Conservation (phyloP, 2,329 filamentous ascomycete genomes). For the Colletotrichum musae region DNA sequence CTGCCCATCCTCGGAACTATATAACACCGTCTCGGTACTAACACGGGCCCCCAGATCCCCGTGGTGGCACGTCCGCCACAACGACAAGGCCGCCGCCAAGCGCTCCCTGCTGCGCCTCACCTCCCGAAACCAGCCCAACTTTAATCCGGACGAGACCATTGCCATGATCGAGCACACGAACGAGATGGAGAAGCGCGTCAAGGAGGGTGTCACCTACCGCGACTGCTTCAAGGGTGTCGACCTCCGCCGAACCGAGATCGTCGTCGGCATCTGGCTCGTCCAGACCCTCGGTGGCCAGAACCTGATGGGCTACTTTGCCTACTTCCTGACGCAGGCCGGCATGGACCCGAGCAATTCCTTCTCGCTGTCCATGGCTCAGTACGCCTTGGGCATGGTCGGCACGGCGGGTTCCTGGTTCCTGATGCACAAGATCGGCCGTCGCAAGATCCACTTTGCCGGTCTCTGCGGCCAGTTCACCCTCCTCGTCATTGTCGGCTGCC, state of each 20-base stretch:
- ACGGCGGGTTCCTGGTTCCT: constrained; percentile 66
- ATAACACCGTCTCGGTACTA: neutral
- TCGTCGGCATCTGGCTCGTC: constrained; percentile 63
- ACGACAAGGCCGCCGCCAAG: constrained; percentile 56
- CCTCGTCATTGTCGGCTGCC: constrained; percentile 57
- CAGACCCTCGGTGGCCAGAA: constrained; percentile 64
- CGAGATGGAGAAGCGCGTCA: constrained; percentile 60
- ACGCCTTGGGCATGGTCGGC: constrained; percentile 65
- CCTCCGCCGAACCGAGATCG: constrained; percentile 67
- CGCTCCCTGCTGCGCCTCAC: constrained; percentile 59
- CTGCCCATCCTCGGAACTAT: neutral
- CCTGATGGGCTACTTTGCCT: constrained; percentile 55
- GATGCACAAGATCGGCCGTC: constrained; percentile 64
- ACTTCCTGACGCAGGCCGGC: constrained; percentile 58
- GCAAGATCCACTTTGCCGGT: constrained; percentile 64
- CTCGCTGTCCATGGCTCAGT: constrained; percentile 62
- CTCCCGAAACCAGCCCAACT: constrained; percentile 52
- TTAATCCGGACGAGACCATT: constrained; percentile 63
- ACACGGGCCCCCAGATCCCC: constrained; percentile 54
- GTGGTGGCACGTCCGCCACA: constrained; percentile 66
- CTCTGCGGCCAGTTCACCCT: constrained; percentile 56
- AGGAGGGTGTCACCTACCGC: constrained; percentile 59
- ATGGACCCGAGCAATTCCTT: constrained; percentile 60
- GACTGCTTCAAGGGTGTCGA: constrained; percentile 69
- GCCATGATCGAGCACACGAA: constrained; percentile 70